Evolutionary conservation across 2,329 filamentous ascomycete genomes (phyloP).

Genomic region (Ceratocystis alfenasii): DNA sequence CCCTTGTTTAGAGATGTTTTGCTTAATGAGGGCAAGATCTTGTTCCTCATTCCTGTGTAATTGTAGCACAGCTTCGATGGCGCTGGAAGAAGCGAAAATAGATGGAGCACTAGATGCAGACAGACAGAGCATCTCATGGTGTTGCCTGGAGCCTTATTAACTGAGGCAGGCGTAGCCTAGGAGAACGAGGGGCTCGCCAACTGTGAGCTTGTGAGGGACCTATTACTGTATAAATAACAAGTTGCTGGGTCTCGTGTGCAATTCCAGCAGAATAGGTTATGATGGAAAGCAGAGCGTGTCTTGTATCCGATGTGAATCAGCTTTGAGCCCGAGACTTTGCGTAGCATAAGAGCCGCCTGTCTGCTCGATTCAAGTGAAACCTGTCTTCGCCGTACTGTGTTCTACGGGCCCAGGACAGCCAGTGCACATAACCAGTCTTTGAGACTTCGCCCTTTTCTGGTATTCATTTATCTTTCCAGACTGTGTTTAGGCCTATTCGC

Average conservation of each 20-base stretch:
- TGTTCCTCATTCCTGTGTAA: conserved; percentile 2
- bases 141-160: neutral
- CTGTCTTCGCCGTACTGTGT: neutral
- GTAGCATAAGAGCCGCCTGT: neutral
- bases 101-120: conserved; percentile 1
- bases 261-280: neutral
- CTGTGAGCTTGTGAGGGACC: neutral
- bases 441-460: neutral
- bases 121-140: neutral
- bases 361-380: conserved; percentile 2
- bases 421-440: neutral
- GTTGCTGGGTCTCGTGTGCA: neutral
- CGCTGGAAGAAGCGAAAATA: conserved; percentile 19
- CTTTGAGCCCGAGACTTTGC: neutral
- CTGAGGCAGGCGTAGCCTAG: neutral
- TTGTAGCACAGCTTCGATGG: conserved; percentile 15
- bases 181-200: neutral
- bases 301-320: neutral
- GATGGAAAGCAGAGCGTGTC: neutral
- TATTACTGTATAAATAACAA: neutral
- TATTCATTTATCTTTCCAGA: neutral
- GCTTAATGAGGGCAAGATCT: neutral
- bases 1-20: conserved; percentile 4
- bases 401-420: neutral
- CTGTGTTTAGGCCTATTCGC: neutral